A percentile compares a stretch with the other conserved stretches of the same genome.
phyloP scores from a whole-genome alignment of 176 grass and related monocot species.

The Raddia guianensis region DNA sequence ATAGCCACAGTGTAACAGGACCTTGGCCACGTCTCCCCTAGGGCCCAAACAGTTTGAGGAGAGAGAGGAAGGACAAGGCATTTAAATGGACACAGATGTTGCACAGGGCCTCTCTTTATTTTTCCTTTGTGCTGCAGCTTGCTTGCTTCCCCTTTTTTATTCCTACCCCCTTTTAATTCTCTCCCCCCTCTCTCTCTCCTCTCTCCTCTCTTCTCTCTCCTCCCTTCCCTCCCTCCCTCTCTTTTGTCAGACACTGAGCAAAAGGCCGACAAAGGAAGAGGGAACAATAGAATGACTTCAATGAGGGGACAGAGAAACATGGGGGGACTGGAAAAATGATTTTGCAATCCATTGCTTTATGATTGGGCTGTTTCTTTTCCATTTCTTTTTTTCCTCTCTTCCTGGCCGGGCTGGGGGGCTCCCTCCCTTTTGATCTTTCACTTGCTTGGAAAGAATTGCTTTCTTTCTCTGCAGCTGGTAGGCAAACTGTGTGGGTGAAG shows the following conservation, averaged over 20 bases:
- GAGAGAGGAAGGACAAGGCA: conserved; percentile 10
- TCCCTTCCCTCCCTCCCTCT: neutral
- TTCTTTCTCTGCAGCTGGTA: neutral
- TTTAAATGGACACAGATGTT: conserved; percentile 42
- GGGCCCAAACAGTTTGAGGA: conserved; percentile 13
- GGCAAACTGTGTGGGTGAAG: conserved; percentile 27
- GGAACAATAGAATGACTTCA: conserved; percentile 71
- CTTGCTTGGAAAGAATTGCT: conserved; percentile 26
- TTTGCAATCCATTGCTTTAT: conserved; percentile 87
- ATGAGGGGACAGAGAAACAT: conserved; percentile 65
- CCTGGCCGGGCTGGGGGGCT: neutral
- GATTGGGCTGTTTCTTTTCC: conserved; percentile 48
- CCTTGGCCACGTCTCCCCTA: neutral
- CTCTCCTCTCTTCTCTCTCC: too few relatives aligned
- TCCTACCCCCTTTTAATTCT: neutral
- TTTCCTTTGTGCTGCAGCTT: conserved; percentile 34
- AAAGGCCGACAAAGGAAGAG: conserved; percentile 52
- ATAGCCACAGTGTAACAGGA: conserved; percentile 11
- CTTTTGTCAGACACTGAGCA: conserved; percentile 32
- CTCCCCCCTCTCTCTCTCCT: neutral
- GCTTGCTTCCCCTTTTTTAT: conserved; percentile 33
- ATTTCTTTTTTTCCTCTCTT: neutral
- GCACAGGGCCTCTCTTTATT: conserved; percentile 21
- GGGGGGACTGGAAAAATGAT: conserved; percentile 70
- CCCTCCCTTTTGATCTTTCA: neutral